Conservation (phyloP, 805 yeast genomes). For the Candida ortonii region DNA sequence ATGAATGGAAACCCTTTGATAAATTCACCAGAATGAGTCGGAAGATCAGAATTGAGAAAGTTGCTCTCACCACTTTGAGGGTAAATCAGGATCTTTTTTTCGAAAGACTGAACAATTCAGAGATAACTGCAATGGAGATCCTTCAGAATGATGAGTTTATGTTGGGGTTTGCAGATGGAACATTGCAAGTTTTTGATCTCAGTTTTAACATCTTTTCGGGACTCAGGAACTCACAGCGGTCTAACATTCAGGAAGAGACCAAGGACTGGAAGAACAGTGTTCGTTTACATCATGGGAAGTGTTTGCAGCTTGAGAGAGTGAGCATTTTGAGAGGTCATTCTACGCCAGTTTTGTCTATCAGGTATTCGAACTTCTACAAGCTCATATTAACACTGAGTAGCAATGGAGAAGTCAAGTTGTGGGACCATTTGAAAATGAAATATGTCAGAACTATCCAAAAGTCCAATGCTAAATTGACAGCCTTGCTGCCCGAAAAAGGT, state of each 20-base stretch:
- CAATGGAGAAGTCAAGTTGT: slow-evolving; percentile 52
- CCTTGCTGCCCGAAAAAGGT: slow-evolving; percentile 57
- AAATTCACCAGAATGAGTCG: slow-evolving; percentile 3
- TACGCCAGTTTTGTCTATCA: slow-evolving; percentile 42
- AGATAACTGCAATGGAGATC: slow-evolving; percentile 39
- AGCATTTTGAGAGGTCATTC: slow-evolving; percentile 57
- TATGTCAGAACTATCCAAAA: slow-evolving; percentile 40
- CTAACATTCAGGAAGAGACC: slow-evolving; percentile 5
- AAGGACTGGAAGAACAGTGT: slow-evolving; percentile 3
- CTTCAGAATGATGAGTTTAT: slow-evolving; percentile 42
- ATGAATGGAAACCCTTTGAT: slow-evolving; percentile 50
- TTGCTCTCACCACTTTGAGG: slow-evolving; percentile 16
- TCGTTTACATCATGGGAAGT: too few species aligned
- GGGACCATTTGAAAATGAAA: slow-evolving; percentile 60
- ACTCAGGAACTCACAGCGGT: slow-evolving; percentile 45
- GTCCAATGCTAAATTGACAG: slow-evolving; percentile 27
- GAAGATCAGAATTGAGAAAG: slow-evolving; percentile 10
- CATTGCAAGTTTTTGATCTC: slow-evolving; percentile 42
- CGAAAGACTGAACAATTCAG: slow-evolving; percentile 40
- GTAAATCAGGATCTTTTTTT: slow-evolving; percentile 41
- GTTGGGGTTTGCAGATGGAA: slow-evolving; percentile 56
- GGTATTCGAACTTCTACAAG: slow-evolving; percentile 51
- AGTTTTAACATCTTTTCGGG: slow-evolving; percentile 11
- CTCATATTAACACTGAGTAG: slow-evolving; percentile 52
- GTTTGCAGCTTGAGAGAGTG: slow-evolving; percentile 10